These are phyloP conservation scores for Sugiyamaella xylanicola DNA, from an alignment of 1,139 yeast species.

Conservation along the genomic window DNA sequence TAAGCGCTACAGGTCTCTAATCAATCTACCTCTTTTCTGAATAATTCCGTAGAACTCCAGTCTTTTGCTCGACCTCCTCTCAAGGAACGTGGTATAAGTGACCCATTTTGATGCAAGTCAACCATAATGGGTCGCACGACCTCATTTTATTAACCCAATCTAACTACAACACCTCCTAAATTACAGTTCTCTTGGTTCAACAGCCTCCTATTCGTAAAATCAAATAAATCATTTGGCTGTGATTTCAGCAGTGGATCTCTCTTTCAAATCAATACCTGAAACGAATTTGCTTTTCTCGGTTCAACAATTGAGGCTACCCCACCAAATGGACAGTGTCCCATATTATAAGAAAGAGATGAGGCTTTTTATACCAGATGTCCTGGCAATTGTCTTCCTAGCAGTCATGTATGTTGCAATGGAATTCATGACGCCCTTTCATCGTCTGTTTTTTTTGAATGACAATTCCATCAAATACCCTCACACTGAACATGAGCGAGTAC, in stretches of 20 bases:
- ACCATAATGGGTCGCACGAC: not conserved
- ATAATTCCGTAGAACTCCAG: too few relatives aligned
- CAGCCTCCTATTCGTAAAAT: not conserved
- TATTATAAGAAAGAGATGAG: conserved; percentile 14
- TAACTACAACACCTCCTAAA: not conserved
- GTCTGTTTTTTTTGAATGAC: conserved; percentile 40
- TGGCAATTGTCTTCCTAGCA: conserved; percentile 28
- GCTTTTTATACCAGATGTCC: conserved; percentile 33
- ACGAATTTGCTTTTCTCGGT: too few relatives aligned
- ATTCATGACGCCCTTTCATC: conserved; percentile 36
- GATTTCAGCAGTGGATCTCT: too few relatives aligned
- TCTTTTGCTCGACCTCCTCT: not conserved
- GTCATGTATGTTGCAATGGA: conserved; percentile 32
- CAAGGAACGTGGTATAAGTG: not conserved
- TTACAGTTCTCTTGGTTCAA: not conserved
- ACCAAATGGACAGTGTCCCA: conserved; percentile 6
- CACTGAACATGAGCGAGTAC: conserved; percentile 54
- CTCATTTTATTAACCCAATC: not conserved
- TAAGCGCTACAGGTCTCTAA: too few relatives aligned
- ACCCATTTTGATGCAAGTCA: not conserved
- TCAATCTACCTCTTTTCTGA: too few relatives aligned
- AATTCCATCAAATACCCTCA: conserved; percentile 55
- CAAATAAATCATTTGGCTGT: too few relatives aligned
- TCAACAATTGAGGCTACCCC: too few relatives aligned
- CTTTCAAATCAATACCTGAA: too few relatives aligned